phyloP scores from a whole-genome alignment of 2,329 filamentous ascomycete species.

The Phyllachora maydis region DNA sequence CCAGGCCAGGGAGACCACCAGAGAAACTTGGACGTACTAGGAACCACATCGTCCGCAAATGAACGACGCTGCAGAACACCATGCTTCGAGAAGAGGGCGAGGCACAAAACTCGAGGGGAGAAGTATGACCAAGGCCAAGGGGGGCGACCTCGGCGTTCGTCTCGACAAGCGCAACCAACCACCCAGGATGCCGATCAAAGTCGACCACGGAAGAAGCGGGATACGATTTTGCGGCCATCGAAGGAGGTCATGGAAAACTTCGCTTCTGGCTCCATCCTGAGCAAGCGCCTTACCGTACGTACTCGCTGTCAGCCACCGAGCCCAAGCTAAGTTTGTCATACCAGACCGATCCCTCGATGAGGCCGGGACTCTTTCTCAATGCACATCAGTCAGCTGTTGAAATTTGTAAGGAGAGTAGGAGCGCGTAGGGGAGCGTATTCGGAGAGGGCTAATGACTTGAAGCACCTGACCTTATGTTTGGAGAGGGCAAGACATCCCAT shows the following conservation, averaged over 20 bases:
- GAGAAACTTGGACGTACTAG: too few relatives aligned
- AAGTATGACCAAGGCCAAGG: constrained; percentile 25
- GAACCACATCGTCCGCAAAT: too few relatives aligned
- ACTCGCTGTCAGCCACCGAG: too few relatives aligned
- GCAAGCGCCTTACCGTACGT: constrained; percentile 30
- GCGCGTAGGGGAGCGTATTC: not conserved
- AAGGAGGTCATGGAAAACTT: constrained; percentile 34
- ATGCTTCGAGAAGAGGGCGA: constrained; percentile 26
- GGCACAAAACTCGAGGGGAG: constrained; percentile 33
- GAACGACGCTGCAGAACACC: too few relatives aligned
- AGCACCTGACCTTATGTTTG: constrained; percentile 33
- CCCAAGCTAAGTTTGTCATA: too few relatives aligned
- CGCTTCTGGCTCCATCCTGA: constrained; percentile 27
- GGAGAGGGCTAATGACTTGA: not conserved
- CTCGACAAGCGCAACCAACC: constrained; percentile 4
- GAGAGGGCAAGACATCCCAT: constrained; percentile 27
- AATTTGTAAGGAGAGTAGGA: not conserved
- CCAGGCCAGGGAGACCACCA: too few relatives aligned
- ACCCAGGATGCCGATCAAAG: constrained; percentile 7
- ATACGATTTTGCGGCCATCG: constrained; percentile 12
- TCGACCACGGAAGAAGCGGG: constrained; percentile 8
- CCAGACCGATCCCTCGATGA: constrained; percentile 5
- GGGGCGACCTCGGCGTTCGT: constrained; percentile 1
- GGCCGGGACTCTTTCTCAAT: constrained; percentile 18
- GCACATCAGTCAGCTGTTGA: constrained; percentile 6